Evolutionary conservation across 768 basidiomycete species (phyloP), one percentile per base, ranked within the genome.

Genomic region (Psilocybe azurescens): DNA sequence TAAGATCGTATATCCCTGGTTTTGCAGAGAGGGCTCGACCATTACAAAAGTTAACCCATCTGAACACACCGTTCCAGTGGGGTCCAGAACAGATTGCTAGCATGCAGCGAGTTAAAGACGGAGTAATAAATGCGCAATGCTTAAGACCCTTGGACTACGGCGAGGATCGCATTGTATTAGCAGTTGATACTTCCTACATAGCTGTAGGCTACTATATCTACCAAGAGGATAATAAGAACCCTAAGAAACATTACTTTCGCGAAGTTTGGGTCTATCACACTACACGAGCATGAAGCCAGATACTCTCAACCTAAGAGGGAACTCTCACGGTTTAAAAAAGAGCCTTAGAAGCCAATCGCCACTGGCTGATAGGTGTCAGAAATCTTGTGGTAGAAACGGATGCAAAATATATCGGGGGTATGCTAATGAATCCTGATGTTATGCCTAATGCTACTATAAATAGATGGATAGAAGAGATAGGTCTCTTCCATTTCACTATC

Each of bases 251-350:
- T 0, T 68, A 69, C 14, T 78, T 72, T 32, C n/a, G 67, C 72
- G 0, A 63, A 70, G 0, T 84, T 81, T 48, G 71, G 78, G 0
- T 83, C 77, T 0, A 77, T 83, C 0, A 65, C 74, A 0, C 67
- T 81, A 28, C 79, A 78, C 41, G 71, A 74, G 0, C 24, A 73
- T 0, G 75, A 80, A 62, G 58, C 68, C 1, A 29, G 67, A 0
- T 79, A 73, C 59, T 78, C 77, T 1, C 79, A 81, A 49, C 71
- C 77, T 0, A 83, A 84, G 49, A 32, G 73, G 0, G 79, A 83
- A 62, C 56, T 81, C 0, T 82, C n/a, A 73, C 53, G 76, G 81
- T 0, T 50, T 81, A 0, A 77, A 67, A 24, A 60, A n/a, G 65
- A 13, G 72, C 70, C 0, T 36, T 78, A 0, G 56, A 67, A 10